A percentile compares a stretch with the other conserved stretches of the same genome.
Evolutionary conservation across 495 filamentous ascomycete species (phyloP).

Genomic region (Hypoxylon intermedium): DNA sequence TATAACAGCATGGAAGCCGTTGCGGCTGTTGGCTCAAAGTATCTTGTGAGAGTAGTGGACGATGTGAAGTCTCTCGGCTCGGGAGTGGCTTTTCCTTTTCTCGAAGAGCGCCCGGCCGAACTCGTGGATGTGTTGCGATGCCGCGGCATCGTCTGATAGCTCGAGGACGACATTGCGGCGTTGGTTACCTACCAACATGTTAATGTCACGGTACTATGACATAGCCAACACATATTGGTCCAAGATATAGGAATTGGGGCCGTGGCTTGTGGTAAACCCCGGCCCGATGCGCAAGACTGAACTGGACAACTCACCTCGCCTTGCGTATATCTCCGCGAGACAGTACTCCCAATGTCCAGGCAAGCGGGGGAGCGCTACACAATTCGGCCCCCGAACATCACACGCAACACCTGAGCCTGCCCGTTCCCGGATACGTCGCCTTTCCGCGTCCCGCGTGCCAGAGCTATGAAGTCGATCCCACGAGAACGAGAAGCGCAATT

Average conservation of each 20-base stretch:
- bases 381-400: slow-evolving; percentile 56
- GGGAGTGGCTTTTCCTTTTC: slow-evolving; percentile 48
- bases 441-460: slow-evolving; percentile 49
- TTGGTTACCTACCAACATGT: slow-evolving; percentile 43
- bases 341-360: slow-evolving; percentile 43
- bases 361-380: slow-evolving; percentile 56
- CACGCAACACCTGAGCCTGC: slow-evolving; percentile 55
- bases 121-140: slow-evolving; percentile 67
- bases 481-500: slow-evolving; percentile 37
- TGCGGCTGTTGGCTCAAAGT: slow-evolving; percentile 84
- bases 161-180: slow-evolving; percentile 53
- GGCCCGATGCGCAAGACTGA: slow-evolving; percentile 15
- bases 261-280: slow-evolving; percentile 23
- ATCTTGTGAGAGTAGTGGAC: slow-evolving; percentile 60
- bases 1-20: slow-evolving; percentile 88
- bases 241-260: slow-evolving; percentile 18
- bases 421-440: slow-evolving; percentile 49
- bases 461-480: slow-evolving; percentile 37
- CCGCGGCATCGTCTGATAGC: slow-evolving; percentile 53
- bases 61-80: slow-evolving; percentile 58
- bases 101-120: slow-evolving; percentile 56
- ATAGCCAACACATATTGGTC: slow-evolving; percentile 10
- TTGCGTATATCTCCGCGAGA: slow-evolving; percentile 41
- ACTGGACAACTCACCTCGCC: slow-evolving; percentile 33
- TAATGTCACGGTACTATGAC: slow-evolving; percentile 24